Evolutionary conservation across 2,329 filamentous ascomycete genomes (phyloP), one percentile per base, ranked within the genome.

Genomic region (Paramyrothecium sp.): DNA sequence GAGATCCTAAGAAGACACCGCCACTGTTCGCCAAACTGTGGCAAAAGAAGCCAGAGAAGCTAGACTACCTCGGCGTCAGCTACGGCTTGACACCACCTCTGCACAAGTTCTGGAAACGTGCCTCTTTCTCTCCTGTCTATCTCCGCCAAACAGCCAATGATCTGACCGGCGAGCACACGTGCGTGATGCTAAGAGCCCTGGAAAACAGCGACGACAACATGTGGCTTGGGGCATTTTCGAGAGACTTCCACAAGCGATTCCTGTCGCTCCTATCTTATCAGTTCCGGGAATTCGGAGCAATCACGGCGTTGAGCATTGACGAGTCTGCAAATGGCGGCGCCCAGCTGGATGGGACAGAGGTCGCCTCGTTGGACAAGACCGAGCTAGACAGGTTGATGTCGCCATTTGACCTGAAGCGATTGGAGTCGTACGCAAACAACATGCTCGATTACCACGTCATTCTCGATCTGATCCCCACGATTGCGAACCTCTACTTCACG

Each of bases 371-470:
- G 54, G 86, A 80, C 13, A 96, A 96, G 75, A 61, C 76, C 1
- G 89, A 93, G 60, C 83, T 99, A 7, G 93, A 97, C 67, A 78
- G 80, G 17, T 73, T 89, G 2, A 84, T 99, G 72, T 92, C 91
- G 3, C 93, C 95, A 0, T 98, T 95, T 71, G 95, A 99, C 72
- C 84, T 97, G 60, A 98, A 98, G 79, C 89, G 95, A 26, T 81
- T 99, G 3, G 94, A 97, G 70, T 93, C 90, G 48, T 99, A 99
- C 67, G 91, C 95, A 17, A 96, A 96, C 75, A 97, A 96, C 75
- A 90, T 97, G 83, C 86, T 99, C 47, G 96, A 99, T 74, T 97
- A 98, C 78, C 96, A 97, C 69, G 93, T 97, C 65, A 95, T 99
- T 56, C 83, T 98, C 26, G 96, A 99, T 71, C 85, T 99, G 68